A percentile compares a stretch with the other conserved stretches of the same genome.
Conservation (phyloP, 805 yeast genomes). For the Suhomyces emberorum region DNA sequence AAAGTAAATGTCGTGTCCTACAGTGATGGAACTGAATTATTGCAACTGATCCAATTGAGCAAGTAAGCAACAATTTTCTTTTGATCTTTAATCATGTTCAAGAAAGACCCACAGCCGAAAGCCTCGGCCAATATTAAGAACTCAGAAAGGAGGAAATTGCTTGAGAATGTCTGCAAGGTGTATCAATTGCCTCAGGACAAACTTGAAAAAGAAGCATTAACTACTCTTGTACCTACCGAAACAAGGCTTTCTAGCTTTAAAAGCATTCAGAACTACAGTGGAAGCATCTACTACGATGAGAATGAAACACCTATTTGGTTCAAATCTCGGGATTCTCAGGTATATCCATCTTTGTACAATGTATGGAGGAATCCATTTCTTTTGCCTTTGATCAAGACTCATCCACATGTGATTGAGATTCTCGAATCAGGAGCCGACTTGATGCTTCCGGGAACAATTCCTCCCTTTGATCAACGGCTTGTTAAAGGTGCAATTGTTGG, state of each 20-base stretch:
- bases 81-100: too few species aligned
- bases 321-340: slow-evolving; percentile 49
- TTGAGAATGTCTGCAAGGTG: slow-evolving; percentile 39
- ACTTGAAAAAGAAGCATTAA: slow-evolving; percentile 41
- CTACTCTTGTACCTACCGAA: slow-evolving; percentile 46
- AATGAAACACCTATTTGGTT: slow-evolving; percentile 73
- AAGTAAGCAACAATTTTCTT: too few species aligned
- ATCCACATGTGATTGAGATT: slow-evolving; percentile 66
- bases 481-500: slow-evolving; percentile 63
- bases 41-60: too few species aligned
- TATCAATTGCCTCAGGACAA: slow-evolving; percentile 39
- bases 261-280: slow-evolving; percentile 48
- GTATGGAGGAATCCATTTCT: slow-evolving; percentile 67
- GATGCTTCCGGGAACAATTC: slow-evolving; percentile 70
- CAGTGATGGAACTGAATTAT: too few species aligned
- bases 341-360: slow-evolving; percentile 70
- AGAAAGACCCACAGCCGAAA: slow-evolving; percentile 47
- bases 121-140: slow-evolving; percentile 76
- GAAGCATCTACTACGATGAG: slow-evolving; percentile 63
- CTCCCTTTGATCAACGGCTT: slow-evolving; percentile 53
- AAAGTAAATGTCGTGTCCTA: too few species aligned
- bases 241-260: slow-evolving; percentile 64
- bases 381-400: slow-evolving; percentile 68
- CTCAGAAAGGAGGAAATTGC: slow-evolving; percentile 66
- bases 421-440: slow-evolving; percentile 77